A percentile compares a stretch with the other conserved stretches of the same genome.
These are phyloP conservation scores for Arxiozyma bovina DNA, from an alignment of 1,139 yeast genomes.

Conservation along the genomic window DNA sequence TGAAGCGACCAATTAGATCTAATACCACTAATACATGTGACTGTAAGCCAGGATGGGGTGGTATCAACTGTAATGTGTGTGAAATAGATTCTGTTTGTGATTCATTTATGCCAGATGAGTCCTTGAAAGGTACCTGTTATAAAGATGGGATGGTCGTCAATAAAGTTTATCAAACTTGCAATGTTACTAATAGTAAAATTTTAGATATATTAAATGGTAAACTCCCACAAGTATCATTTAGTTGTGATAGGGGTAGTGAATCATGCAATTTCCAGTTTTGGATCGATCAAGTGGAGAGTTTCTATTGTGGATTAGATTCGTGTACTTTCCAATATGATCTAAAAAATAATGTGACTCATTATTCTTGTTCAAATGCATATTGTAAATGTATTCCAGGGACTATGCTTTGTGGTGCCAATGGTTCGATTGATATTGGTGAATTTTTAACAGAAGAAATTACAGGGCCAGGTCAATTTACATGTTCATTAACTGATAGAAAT, in stretches of 20 bases:
- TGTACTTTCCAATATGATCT: slow-evolving; percentile 66
- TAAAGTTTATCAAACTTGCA: slow-evolving; percentile 81
- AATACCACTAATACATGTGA: slow-evolving; percentile 46
- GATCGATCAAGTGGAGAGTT: slow-evolving; percentile 84
- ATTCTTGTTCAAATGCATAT: slow-evolving; percentile 63
- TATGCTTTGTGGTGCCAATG: slow-evolving; percentile 89
- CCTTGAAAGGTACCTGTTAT: slow-evolving; percentile 80
- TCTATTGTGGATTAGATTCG: slow-evolving; percentile 69
- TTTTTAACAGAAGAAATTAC: slow-evolving; percentile 79
- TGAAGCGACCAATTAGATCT: slow-evolving; percentile 51
- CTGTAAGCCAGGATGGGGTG: slow-evolving; percentile 84
- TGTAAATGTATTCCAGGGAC: slow-evolving; percentile 88
- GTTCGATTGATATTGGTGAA: slow-evolving; percentile 90
- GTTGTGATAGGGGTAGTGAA: slow-evolving; percentile 62
- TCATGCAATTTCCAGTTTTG: slow-evolving; percentile 88
- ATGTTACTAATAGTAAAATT: slow-evolving; percentile 84
- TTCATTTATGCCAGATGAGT: slow-evolving; percentile 72
- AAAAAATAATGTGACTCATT: slow-evolving; percentile 58
- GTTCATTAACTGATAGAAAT: slow-evolving; percentile 51
- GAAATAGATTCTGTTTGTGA: slow-evolving; percentile 66
- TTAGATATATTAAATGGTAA: slow-evolving; percentile 68
- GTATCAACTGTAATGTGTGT: slow-evolving; percentile 89
- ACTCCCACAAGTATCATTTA: slow-evolving; percentile 85
- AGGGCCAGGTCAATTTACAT: slow-evolving; percentile 89
- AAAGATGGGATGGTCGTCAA: slow-evolving; percentile 79